Conservation (phyloP, 768 basidiomycete genomes). For the Serendipita sp. region DNA sequence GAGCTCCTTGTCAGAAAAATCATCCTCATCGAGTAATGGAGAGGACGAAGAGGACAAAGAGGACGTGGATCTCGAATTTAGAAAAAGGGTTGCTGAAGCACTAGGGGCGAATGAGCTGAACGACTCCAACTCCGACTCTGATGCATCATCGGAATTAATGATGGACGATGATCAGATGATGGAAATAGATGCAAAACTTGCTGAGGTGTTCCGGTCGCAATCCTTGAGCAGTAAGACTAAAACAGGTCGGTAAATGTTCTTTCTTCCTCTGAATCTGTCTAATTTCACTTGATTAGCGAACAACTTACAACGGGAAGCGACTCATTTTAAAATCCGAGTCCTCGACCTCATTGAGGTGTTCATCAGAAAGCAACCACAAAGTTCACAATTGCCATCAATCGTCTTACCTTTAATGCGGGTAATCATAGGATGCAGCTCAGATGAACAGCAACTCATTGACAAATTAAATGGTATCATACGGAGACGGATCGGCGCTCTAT, state of each 20-base stretch:
- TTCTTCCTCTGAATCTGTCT: not conserved
- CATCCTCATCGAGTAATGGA: slow-evolving; percentile 8
- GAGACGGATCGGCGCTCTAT: slow-evolving; percentile 55
- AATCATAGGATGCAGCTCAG: slow-evolving; percentile 42
- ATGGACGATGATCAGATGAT: slow-evolving; percentile 99
- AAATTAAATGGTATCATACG: slow-evolving; percentile 72
- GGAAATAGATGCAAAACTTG: slow-evolving; percentile 83
- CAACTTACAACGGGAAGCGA: slow-evolving; percentile 70
- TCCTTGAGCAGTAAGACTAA: slow-evolving; percentile 40
- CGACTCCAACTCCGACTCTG: slow-evolving; percentile 38
- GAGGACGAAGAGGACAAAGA: slow-evolving; percentile 40
- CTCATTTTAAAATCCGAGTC: slow-evolving; percentile 91
- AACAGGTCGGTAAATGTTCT: slow-evolving; percentile 36
- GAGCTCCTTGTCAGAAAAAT: slow-evolving; percentile 11
- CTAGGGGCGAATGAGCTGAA: slow-evolving; percentile 42
- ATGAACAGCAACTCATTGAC: slow-evolving; percentile 78
- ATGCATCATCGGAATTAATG: slow-evolving; percentile 28
- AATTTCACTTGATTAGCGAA: slow-evolving; percentile 25
- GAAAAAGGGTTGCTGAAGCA: slow-evolving; percentile 48
- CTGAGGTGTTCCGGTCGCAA: slow-evolving; percentile 64
- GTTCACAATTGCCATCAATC: slow-evolving; percentile 45
- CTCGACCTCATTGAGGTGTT: slow-evolving; percentile 87
- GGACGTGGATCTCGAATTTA: slow-evolving; percentile 35
- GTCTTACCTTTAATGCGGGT: slow-evolving; percentile 67
- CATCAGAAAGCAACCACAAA: slow-evolving; percentile 62